phyloP scores from a whole-genome alignment of 164 flowering plant genomes.

The Stephania japonica region DNA sequence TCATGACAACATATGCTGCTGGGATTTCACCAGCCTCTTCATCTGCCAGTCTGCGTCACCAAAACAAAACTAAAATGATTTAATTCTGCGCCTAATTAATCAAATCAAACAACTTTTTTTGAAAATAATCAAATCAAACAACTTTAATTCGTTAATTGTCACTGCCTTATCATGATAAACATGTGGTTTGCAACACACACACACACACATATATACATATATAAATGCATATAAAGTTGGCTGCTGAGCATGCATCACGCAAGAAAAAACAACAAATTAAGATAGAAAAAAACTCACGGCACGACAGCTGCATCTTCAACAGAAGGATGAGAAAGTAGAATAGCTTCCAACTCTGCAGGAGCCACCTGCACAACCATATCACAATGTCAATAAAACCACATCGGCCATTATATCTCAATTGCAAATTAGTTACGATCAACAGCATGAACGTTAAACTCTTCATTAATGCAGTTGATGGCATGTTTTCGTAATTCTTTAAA shows the following conservation, averaged over 20 bases:
- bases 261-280: not conserved
- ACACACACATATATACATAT: no score
- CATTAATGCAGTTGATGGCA: no score
- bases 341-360: conserved; percentile 95
- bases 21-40: conserved; percentile 98
- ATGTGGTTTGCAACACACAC: not conserved
- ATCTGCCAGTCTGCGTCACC: conserved; percentile 58
- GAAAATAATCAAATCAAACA: no score
- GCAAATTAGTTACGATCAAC: no score
- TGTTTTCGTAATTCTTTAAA: no score
- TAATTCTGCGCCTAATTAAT: no score
- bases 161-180: not conserved
- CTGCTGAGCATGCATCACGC: not conserved
- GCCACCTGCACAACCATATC: conserved; percentile 54
- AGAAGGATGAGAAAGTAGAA: conserved; percentile 78
- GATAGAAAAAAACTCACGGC: conserved; percentile 41
- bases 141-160: no score
- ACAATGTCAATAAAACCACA: no score
- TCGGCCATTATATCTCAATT: no score
- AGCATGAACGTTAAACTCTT: no score
- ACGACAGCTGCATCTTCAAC: conserved; percentile 89
- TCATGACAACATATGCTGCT: conserved; percentile 84
- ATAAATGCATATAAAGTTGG: not conserved
- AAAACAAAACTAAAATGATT: not conserved
- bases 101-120: no score